phyloP scores from a whole-genome alignment of 805 yeast genomes.

The Kockiozyma suomiensis region DNA sequence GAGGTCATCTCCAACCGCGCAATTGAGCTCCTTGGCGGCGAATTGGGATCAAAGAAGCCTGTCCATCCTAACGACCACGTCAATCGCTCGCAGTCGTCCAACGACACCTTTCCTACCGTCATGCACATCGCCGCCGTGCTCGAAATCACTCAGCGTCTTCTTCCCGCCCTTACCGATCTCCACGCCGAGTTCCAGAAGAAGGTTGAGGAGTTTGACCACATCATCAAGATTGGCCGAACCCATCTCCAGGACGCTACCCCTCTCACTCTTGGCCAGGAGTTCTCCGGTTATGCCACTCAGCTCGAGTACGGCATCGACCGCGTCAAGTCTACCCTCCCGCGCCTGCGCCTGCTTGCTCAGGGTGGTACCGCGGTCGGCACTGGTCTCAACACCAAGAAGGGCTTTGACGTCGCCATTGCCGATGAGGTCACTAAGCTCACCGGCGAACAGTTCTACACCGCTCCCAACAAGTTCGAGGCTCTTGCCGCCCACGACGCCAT shows the following conservation, averaged over 20 bases:
- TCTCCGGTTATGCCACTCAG: constrained; percentile 95
- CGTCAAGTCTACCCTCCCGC: constrained; percentile 74
- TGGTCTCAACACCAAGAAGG: constrained; percentile 91
- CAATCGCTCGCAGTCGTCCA: constrained; percentile 97
- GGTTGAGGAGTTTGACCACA: constrained; percentile 78
- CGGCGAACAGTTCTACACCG: constrained; percentile 86
- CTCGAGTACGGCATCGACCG: constrained; percentile 86
- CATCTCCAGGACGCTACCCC: constrained; percentile 99
- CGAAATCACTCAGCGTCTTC: constrained; percentile 71
- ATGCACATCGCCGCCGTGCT: constrained; percentile 99
- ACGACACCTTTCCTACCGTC: constrained; percentile 98
- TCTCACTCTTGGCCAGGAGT: constrained; percentile 95
- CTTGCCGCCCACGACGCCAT: constrained; percentile 98
- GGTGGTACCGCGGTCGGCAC: constrained; percentile 99
- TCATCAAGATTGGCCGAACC: constrained; percentile 98
- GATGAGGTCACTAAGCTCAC: constrained; percentile 81
- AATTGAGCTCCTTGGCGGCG: constrained; percentile 92
- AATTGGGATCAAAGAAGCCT: constrained; percentile 85
- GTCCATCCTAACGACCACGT: constrained; percentile 99
- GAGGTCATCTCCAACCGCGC: constrained; percentile 99
- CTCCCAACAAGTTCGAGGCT: constrained; percentile 99
- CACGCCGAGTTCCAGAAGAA: constrained; percentile 78
- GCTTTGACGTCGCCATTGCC: constrained; percentile 87
- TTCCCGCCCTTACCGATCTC: constrained; percentile 79
- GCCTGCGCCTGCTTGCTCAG: constrained; percentile 84